A percentile compares a stretch with the other conserved stretches of the same genome.
phyloP scores from a whole-genome alignment of 2,329 filamentous ascomycete genomes.

The Sporothrix pseudoabietina region DNA sequence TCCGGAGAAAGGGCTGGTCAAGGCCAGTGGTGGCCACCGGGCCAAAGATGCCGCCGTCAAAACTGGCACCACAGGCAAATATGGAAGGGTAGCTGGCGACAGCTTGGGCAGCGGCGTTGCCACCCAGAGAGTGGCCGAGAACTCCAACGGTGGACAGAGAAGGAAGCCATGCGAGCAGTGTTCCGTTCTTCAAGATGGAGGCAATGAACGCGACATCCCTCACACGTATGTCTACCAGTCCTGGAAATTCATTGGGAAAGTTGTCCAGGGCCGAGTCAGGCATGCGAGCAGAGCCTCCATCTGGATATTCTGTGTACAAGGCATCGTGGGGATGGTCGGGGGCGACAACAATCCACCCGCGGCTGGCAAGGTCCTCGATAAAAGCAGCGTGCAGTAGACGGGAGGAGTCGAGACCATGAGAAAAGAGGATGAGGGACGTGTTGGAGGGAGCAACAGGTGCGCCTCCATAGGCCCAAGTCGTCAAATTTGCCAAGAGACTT shows the following conservation, averaged over 20 bases:
- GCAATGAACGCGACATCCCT: background rate
- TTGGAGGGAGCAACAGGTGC: background rate
- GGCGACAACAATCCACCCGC: background rate
- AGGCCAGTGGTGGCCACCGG: background rate
- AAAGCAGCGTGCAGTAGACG: background rate
- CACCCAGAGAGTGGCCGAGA: background rate
- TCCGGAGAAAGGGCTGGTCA: background rate
- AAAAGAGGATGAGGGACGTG: background rate
- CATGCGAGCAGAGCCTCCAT: background rate
- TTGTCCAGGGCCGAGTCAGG: conserved; percentile 2
- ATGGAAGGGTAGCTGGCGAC: background rate
- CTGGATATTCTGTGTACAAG: background rate
- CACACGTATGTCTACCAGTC: background rate
- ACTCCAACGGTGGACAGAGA: background rate
- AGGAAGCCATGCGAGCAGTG: background rate
- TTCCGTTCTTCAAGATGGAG: background rate
- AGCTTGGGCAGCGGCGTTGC: background rate
- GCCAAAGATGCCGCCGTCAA: conserved; percentile 12
- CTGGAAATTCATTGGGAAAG: background rate
- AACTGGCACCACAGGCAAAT: background rate
- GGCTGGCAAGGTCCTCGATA: background rate
- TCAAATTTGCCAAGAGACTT: background rate
- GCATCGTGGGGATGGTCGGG: conserved; percentile 13
- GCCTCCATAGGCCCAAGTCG: background rate
- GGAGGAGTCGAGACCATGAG: background rate